Conservation (phyloP, 2,329 filamentous ascomycete species). For the Microcyclosporella mali region DNA sequence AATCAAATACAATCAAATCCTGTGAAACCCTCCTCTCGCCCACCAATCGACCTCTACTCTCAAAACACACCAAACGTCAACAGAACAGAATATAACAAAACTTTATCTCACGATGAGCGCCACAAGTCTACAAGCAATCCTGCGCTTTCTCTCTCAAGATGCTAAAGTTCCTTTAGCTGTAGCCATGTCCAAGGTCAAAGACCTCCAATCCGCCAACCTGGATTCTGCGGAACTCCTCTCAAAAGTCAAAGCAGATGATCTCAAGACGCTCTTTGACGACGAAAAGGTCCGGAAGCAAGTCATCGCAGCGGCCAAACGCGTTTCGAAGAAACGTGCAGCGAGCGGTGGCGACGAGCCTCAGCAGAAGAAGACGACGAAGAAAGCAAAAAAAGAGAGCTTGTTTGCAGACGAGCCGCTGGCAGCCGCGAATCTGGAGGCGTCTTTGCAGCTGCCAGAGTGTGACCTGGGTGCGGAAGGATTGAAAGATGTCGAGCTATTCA, state of each 20-base stretch:
- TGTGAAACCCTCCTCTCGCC: too few relatives aligned
- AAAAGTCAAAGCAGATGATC: conserved; percentile 39
- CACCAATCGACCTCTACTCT: too few relatives aligned
- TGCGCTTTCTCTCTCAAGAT: conserved; percentile 55
- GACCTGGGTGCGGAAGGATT: conserved; percentile 56
- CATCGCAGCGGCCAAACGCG: conserved; percentile 51
- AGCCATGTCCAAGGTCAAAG: conserved; percentile 50
- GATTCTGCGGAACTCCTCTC: conserved; percentile 43
- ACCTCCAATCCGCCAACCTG: conserved; percentile 47
- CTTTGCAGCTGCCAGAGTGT: conserved; percentile 53
- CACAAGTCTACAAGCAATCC: conserved; percentile 33
- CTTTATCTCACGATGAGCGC: too few relatives aligned
- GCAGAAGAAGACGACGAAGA: conserved; percentile 35
- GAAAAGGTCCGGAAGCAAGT: conserved; percentile 53
- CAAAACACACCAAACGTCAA: too few relatives aligned
- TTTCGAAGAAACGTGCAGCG: conserved; percentile 49
- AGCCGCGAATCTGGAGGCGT: conserved; percentile 57
- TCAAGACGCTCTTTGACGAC: conserved; percentile 44
- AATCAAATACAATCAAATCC: too few relatives aligned
- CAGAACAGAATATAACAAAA: too few relatives aligned
- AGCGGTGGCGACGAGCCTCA: conserved; percentile 28
- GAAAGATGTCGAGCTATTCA: conserved; percentile 53
- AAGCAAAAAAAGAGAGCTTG: conserved; percentile 26
- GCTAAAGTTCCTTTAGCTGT: conserved; percentile 50
- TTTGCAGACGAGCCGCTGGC: conserved; percentile 25